Evolutionary conservation across 2,329 filamentous ascomycete genomes (phyloP), one percentile per base, ranked within the genome.

Genomic region (Sporothrix inflata): DNA sequence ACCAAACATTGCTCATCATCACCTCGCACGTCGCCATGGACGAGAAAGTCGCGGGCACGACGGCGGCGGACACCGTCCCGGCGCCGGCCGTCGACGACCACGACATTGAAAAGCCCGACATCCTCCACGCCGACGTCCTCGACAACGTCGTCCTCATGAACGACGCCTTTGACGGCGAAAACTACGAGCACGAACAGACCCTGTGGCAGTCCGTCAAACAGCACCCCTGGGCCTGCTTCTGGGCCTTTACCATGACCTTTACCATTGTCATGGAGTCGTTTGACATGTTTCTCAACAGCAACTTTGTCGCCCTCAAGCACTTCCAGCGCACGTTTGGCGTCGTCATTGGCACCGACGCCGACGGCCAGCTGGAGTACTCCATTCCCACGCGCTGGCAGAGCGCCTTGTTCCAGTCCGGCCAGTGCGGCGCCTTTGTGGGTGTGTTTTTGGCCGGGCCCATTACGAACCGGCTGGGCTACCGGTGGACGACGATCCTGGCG

Each of bases 201-300:
- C 77, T 81, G 49, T 19, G 79, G 14, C 76, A 80, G 73, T 78
- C 80, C 60, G 76, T 79, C 8, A 76, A 72, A 68, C 75, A 75
- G 2, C 80, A 81, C 34, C 79, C 80, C 14, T 80, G 80, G 79
- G 81, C 81, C 63, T 76, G 78, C 24, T 71, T 80, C 24, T 82
- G 81, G 81, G 81, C 81, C 5, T 81, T 83, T 57, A 69, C 79
- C 76, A 80, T 83, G 77, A 82, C 79, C 47, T 79, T 73, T 49
- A 81, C 80, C 1, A 82, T 83, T 77, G 80, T 89, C 76, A 90
- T 90, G 88, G 88, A 90, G 78, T 86, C 88, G 5, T 90, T 89
- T 82, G 84, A 84, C 78, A 85, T 90, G 74, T 90, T 90, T 82
- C 81, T 90, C 30, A 88, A 86, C 77, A 84, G 85, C 72, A 85